These are phyloP conservation scores for Brassica juncea DNA, from an alignment of 345 rosid genomes.

Conservation along the genomic window DNA sequence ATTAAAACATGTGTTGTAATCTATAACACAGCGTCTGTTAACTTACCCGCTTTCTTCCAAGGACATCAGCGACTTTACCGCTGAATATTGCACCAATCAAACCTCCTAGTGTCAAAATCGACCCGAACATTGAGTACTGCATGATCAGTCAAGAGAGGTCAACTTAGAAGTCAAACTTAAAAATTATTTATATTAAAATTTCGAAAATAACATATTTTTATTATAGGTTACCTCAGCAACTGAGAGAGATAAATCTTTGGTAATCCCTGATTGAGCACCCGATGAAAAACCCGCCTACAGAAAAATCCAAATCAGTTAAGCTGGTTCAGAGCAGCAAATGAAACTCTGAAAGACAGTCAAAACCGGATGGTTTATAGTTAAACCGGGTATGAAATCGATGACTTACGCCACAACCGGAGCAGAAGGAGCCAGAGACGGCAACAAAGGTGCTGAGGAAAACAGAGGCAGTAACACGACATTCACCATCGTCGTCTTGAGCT, in stretches of 20 bases:
- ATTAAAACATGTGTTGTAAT: neutral
- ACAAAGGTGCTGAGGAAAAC: slow-evolving; percentile 51
- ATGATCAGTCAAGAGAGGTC: neutral
- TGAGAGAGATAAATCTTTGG: slow-evolving; percentile 48
- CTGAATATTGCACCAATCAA: slow-evolving; percentile 45
- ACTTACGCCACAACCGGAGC: slow-evolving; percentile 50
- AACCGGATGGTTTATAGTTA: neutral
- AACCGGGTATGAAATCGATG: neutral
- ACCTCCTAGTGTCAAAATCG: slow-evolving; percentile 45
- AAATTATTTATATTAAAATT: no score
- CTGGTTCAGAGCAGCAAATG: neutral
- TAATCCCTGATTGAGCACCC: slow-evolving; percentile 46
- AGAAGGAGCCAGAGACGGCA: slow-evolving; percentile 53
- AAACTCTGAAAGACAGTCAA: neutral
- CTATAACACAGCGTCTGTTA: no score
- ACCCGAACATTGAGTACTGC: slow-evolving; percentile 43
- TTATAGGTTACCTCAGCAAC: slow-evolving; percentile 26
- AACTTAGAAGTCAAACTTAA: neutral
- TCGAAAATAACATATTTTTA: neutral
- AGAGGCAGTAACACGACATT: slow-evolving; percentile 36
- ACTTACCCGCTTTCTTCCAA: slow-evolving; percentile 41
- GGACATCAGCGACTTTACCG: slow-evolving; percentile 43
- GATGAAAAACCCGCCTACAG: slow-evolving; percentile 50
- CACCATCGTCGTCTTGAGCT: slow-evolving; percentile 30
- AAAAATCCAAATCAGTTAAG: neutral